Percentiles rank a stretch among this genome's conserved stretches.
Conservation (phyloP, 2,329 filamentous ascomycete species). For the Pseudocercospora eumusae region DNA sequence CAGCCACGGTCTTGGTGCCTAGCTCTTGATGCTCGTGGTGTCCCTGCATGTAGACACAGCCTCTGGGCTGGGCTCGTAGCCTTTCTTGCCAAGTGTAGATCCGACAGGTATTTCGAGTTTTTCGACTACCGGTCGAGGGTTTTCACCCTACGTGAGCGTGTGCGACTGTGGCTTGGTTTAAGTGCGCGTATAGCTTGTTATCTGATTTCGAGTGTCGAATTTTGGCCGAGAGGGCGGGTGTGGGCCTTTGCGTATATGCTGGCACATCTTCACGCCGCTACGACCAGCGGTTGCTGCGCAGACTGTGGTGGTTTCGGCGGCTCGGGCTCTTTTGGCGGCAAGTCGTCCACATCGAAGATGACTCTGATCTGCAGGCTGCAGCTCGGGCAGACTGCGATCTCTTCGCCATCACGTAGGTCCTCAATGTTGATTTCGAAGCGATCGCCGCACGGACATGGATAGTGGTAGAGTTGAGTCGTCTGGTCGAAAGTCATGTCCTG, state of each 20-base stretch:
- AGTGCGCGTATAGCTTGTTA: background rate
- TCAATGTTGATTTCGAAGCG: slow-evolving; percentile 86
- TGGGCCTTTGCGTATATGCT: background rate
- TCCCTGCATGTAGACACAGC: background rate
- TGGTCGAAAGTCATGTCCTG: slow-evolving; percentile 87
- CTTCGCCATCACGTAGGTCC: slow-evolving; percentile 83
- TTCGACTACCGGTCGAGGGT: background rate
- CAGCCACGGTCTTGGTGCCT: background rate
- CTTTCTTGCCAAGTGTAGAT: background rate
- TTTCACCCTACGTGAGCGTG: background rate
- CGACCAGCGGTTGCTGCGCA: slow-evolving; percentile 28
- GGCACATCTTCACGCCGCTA: slow-evolving; percentile 26
- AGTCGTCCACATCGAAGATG: slow-evolving; percentile 73
- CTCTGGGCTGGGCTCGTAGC: background rate
- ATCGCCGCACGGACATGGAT: slow-evolving; percentile 96
- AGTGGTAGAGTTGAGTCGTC: slow-evolving; percentile 83
- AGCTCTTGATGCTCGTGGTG: background rate
- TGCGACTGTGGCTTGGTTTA: background rate
- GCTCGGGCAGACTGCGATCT: slow-evolving; percentile 95
- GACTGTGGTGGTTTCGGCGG: slow-evolving; percentile 14
- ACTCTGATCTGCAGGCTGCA: slow-evolving; percentile 96
- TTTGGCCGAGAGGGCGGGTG: background rate
- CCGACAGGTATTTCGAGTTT: background rate
- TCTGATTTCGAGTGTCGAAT: background rate
- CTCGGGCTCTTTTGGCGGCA: slow-evolving; percentile 46